These are phyloP conservation scores for Spencermartinsiella europaea DNA, from an alignment of 805 yeast genomes.

Conservation along the genomic window DNA sequence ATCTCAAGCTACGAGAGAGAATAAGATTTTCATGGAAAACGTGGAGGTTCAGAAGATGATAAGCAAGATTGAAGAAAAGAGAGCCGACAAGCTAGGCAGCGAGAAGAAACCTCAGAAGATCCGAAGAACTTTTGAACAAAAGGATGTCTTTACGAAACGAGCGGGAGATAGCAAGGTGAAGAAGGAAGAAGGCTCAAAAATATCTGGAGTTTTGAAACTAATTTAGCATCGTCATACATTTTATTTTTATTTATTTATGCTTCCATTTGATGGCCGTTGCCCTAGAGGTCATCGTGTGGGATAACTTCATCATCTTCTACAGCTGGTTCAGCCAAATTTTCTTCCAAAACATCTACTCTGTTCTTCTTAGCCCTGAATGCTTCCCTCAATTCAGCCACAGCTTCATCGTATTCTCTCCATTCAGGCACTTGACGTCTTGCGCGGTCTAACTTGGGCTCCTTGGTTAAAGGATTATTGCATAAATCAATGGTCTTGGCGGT, in stretches of 20 bases:
- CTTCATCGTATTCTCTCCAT: constrained; percentile 64
- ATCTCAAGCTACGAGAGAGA: constrained; percentile 80
- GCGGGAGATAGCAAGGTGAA: constrained; percentile 42
- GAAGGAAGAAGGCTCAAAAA: constrained; percentile 17
- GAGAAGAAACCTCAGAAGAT: constrained; percentile 33
- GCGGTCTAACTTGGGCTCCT: constrained; percentile 69
- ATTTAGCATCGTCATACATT: constrained; percentile 13
- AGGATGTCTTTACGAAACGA: constrained; percentile 64
- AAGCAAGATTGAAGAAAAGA: constrained; percentile 54
- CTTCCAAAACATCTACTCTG: constrained; percentile 4
- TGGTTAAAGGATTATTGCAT: constrained; percentile 78
- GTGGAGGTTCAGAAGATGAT: constrained; percentile 84
- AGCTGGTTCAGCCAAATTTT: background rate
- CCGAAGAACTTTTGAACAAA: constrained; percentile 64
- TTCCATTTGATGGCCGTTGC: background rate
- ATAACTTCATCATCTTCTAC: constrained; percentile 6
- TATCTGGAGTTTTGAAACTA: constrained; percentile 22
- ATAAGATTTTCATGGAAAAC: constrained; percentile 74
- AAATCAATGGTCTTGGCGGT: constrained; percentile 75
- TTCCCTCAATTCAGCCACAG: constrained; percentile 32
- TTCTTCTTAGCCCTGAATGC: constrained; percentile 1
- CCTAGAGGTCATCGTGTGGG: constrained; percentile 11
- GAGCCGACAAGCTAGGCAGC: constrained; percentile 30
- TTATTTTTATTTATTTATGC: constrained; percentile 6
- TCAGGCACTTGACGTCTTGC: constrained; percentile 76